phyloP scores from a whole-genome alignment of 768 basidiomycete genomes.

The Brasilioporus rufonigricans region DNA sequence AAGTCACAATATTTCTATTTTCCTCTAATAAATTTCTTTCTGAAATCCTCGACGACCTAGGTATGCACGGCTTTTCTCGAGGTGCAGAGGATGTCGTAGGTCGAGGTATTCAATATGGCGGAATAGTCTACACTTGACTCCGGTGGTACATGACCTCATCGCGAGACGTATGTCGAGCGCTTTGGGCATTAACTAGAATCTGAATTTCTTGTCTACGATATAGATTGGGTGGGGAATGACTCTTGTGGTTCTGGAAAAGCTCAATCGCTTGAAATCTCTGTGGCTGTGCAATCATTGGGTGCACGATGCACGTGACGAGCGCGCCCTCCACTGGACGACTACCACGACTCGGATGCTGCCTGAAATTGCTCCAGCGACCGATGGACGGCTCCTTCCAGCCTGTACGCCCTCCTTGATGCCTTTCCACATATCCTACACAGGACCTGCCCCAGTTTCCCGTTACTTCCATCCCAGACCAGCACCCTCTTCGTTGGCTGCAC shows the following conservation, averaged over 20 bases:
- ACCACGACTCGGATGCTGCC: constrained; percentile 16
- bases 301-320: constrained; percentile 8
- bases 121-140: constrained; percentile 39
- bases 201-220: background rate
- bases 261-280: too few relatives aligned
- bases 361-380: constrained; percentile 20
- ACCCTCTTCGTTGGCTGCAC: constrained; percentile 16
- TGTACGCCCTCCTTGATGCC: constrained; percentile 77
- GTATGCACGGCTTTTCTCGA: constrained; percentile 6
- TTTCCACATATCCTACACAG: constrained; percentile 70
- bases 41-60: constrained; percentile 8
- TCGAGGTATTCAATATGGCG: constrained; percentile 35
- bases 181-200: background rate
- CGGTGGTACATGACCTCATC: constrained; percentile 32
- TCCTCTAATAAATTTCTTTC: constrained; percentile 9
- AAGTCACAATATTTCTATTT: constrained; percentile 3
- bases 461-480: constrained; percentile 59
- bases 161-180: constrained; percentile 16
- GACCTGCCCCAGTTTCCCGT: constrained; percentile 69
- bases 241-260: too few relatives aligned
- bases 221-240: too few relatives aligned
- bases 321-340: too few relatives aligned
- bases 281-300: constrained; percentile 9
- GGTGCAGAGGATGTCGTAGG: background rate
- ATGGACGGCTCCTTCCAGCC: constrained; percentile 23